phyloP scores from a whole-genome alignment of 1,284 basidiomycete species.

The Agaricales sp. region DNA sequence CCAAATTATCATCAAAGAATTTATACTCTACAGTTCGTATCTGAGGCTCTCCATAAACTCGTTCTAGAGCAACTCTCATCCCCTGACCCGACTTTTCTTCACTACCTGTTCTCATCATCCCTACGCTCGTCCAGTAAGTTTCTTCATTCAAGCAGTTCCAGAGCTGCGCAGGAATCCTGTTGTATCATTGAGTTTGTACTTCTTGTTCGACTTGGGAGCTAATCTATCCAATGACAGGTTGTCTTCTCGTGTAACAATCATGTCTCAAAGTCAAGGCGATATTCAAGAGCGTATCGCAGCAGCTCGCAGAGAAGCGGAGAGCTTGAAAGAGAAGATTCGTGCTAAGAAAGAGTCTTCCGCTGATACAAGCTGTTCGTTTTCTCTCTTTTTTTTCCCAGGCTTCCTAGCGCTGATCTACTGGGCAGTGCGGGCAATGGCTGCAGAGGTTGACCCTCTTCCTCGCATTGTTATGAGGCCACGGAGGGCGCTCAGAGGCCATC shows the following conservation, averaged over 20 bases:
- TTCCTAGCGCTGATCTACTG: constrained; percentile 7
- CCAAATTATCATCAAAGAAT: no score
- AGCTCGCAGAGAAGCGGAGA: constrained; percentile 92
- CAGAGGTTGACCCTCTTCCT: constrained; percentile 90
- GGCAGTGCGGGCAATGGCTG: constrained; percentile 90
- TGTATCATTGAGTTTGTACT: no score
- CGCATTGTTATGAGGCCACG: constrained; percentile 94
- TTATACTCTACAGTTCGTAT: no score
- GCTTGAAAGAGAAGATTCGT: constrained; percentile 94
- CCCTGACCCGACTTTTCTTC: no score
- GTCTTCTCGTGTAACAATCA: constrained; percentile 21
- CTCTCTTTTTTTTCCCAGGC: constrained; percentile 5
- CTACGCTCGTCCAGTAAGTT: no score
- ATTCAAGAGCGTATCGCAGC: constrained; percentile 94
- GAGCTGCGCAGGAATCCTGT: no score
- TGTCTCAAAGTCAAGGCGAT: constrained; percentile 77
- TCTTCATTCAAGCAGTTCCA: no score
- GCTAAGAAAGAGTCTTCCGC: constrained; percentile 91
- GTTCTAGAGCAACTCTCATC: no score
- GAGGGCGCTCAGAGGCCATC: constrained; percentile 90
- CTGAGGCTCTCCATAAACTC: no score
- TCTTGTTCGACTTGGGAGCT: no score
- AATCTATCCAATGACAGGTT: no score
- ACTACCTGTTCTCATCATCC: no score
- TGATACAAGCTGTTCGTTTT: constrained; percentile 84